These are phyloP conservation scores for Kalanchoe fedtschenkoi DNA, from an alignment of 164 flowering plant genomes.

Conservation along the genomic window DNA sequence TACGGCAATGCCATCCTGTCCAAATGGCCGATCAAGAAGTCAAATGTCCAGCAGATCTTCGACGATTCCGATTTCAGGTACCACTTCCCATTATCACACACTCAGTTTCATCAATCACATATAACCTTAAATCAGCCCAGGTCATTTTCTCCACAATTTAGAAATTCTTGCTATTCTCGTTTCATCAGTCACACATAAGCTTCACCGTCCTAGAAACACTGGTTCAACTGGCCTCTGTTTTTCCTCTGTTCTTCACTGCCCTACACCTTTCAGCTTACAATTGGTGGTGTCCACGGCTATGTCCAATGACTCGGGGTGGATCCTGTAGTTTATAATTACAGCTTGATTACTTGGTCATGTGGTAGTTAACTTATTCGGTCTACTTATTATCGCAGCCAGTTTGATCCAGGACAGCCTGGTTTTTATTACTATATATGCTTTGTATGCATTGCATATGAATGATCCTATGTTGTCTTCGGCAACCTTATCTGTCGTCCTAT, in stretches of 20 bases:
- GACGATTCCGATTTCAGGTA: conserved; percentile 68
- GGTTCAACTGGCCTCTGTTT: too few relatives aligned
- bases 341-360: not conserved
- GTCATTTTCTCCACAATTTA: too few relatives aligned
- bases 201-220: too few relatives aligned
- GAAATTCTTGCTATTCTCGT: too few relatives aligned
- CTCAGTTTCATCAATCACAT: not conserved
- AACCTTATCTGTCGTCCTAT: not conserved
- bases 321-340: too few relatives aligned
- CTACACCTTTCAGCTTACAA: too few relatives aligned
- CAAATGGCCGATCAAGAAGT: conserved; percentile 53
- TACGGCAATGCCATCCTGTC: conserved; percentile 64
- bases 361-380: not conserved
- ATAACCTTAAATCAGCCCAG: not conserved
- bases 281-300: too few relatives aligned
- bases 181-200: too few relatives aligned
- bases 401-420: not conserved
- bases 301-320: too few relatives aligned
- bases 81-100: not conserved
- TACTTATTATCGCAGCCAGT: not conserved
- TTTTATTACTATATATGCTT: not conserved
- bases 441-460: not conserved
- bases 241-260: too few relatives aligned
- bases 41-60: conserved; percentile 42
- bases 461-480: not conserved